Percentiles rank a stretch among this genome's conserved stretches.
Conservation (phyloP, 768 basidiomycete species). For the Leccinellum albellum region DNA sequence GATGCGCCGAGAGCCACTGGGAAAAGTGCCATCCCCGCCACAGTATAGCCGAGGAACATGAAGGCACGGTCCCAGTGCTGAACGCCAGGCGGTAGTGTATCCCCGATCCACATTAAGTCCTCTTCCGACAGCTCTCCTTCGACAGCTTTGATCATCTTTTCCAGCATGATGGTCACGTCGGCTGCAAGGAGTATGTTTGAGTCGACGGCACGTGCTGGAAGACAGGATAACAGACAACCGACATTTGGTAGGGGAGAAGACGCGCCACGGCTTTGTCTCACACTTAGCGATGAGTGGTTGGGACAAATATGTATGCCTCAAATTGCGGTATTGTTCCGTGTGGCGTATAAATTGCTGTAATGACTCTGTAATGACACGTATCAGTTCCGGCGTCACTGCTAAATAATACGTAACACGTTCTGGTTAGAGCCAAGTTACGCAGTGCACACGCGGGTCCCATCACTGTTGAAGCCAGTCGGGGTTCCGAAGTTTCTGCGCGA, state of each 20-base stretch:
- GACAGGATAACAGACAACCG: not conserved
- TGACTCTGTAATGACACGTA: not conserved
- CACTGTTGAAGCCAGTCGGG: constrained; percentile 15
- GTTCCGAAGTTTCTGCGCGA: not conserved
- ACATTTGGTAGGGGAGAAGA: not conserved
- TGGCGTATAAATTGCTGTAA: not conserved
- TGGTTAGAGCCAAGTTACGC: constrained; percentile 16
- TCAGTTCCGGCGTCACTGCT: not conserved
- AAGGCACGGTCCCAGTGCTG: constrained; percentile 10
- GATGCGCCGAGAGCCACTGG: constrained; percentile 18
- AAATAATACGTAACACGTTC: not conserved
- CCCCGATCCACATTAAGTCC: constrained; percentile 15
- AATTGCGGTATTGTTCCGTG: not conserved
- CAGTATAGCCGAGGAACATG: not conserved
- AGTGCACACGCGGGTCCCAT: constrained; percentile 25
- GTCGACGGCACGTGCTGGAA: not conserved
- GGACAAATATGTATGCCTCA: not conserved
- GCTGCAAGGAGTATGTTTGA: constrained; percentile 3
- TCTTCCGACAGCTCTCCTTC: constrained; percentile 18
- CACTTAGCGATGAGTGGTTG: not conserved
- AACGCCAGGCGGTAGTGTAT: constrained; percentile 16
- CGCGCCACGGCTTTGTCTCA: not conserved
- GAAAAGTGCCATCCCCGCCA: not conserved
- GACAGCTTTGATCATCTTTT: constrained; percentile 18
- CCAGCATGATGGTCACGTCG: constrained; percentile 14